Base-by-base conservation (phyloP, 352 stramenopile genomes). In the Phytophthora kernoviae region DNA sequence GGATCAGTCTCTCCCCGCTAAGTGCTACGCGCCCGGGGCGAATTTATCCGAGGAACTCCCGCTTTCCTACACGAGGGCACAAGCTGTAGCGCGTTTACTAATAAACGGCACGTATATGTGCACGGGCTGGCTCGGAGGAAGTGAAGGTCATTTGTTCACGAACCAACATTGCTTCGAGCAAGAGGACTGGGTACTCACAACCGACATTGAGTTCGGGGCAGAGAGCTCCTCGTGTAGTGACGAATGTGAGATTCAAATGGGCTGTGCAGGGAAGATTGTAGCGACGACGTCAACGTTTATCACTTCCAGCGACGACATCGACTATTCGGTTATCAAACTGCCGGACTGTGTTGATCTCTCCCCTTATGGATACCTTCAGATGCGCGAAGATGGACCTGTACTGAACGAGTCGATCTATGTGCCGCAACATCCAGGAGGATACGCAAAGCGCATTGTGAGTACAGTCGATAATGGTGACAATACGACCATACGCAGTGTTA, bases 271-370 rank as follows among this genome's bases (percentile, higher is more conserved):
- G 22, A 75, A 46, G 1, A 32, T 91, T 1, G 69, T 81, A 14
- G 65, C 77, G 14, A 88, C 65, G 10, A 68, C 65, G 9, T 58
- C 79, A 7, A 84, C 55, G 15, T 69, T 89, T 9, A 60, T 93
- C 11, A 62, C 65, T 7, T 76, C 65, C 24, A 66, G 55, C 49
- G 37, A 62, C 4, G 40, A 62, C 17, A 48, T 81, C 34, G 79
- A 93, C 65, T 91, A 89, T 58, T 57, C 79, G 8, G 17, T 93
- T 2, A 46, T 90, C 27, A 72, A 87, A 63, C 74, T 91, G n/a
- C 65, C 69, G 5, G 44, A 65, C 26, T 68, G 63, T 4, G 63
- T 70, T 5, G 50, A 75, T 18, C 45, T 77, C 17, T 68, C 55
- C 0, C 4, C 58, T 27, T 92, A 82, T 60, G 78, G 76, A 5